Evolutionary conservation across 495 filamentous ascomycete genomes (phyloP).

Genomic region (Tricharina praecox): DNA sequence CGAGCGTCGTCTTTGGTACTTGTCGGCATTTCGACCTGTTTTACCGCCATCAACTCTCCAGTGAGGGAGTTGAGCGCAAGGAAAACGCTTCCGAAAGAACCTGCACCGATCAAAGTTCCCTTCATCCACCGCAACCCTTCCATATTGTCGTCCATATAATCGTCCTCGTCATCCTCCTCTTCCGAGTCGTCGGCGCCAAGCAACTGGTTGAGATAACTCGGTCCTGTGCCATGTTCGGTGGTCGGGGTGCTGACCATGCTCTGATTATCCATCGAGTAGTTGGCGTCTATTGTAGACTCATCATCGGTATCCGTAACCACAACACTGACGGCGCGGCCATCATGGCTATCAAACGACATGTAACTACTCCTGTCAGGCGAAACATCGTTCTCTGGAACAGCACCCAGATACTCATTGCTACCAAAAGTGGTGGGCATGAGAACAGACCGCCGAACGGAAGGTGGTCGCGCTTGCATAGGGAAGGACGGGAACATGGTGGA

Average conservation of each 20-base stretch:
- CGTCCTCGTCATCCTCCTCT: slow-evolving; percentile 60
- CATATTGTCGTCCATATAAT: slow-evolving; percentile 46
- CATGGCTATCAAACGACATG: slow-evolving; percentile 65
- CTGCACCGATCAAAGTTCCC: slow-evolving; percentile 87
- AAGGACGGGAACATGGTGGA: not conserved
- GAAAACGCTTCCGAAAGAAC: slow-evolving; percentile 93
- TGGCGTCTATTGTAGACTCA: slow-evolving; percentile 49
- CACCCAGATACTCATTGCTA: slow-evolving; percentile 46
- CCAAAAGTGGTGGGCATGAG: slow-evolving; percentile 5
- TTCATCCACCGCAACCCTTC: slow-evolving; percentile 98
- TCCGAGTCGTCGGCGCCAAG: slow-evolving; percentile 82
- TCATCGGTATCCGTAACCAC: slow-evolving; percentile 54
- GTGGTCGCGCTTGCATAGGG: slow-evolving; percentile 24
- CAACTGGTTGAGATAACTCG: slow-evolving; percentile 34
- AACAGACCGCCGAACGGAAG: slow-evolving; percentile 5
- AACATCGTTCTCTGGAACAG: slow-evolving; percentile 60
- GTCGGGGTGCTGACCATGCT: slow-evolving; percentile 51
- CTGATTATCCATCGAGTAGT: slow-evolving; percentile 63
- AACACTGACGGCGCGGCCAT: slow-evolving; percentile 29
- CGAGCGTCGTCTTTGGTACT: slow-evolving; percentile 66
- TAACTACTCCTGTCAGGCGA: slow-evolving; percentile 70
- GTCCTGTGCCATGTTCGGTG: slow-evolving; percentile 38
- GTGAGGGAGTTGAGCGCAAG: slow-evolving; percentile 93
- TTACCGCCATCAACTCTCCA: slow-evolving; percentile 93
- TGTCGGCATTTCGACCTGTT: slow-evolving; percentile 89